These are phyloP conservation scores for Favolaschia claudopus DNA, from an alignment of 768 basidiomycete genomes.

Conservation along the genomic window DNA sequence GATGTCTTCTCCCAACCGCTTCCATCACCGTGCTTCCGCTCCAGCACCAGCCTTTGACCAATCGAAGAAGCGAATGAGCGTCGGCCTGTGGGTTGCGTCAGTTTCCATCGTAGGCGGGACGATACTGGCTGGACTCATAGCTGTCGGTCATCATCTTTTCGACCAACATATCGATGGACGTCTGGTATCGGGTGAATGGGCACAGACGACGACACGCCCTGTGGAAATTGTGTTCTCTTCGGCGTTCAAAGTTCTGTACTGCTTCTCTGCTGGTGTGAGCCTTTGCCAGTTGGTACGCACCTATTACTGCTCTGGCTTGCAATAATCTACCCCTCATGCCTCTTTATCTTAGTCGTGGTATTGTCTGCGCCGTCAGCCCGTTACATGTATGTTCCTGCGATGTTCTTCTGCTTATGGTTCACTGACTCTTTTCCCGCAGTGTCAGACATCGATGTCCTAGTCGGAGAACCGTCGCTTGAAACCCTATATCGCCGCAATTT, in stretches of 20 bases:
- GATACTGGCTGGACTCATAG: not conserved
- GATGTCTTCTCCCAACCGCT: no score
- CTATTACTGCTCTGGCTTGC: not conserved
- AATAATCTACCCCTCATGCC: not conserved
- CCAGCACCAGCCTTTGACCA: no score
- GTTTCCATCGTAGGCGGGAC: not conserved
- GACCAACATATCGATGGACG: not conserved
- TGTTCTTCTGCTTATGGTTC: no score
- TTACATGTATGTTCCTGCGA: not conserved
- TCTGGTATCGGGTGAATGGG: not conserved
- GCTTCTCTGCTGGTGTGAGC: conserved; percentile 1
- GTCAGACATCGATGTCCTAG: not conserved
- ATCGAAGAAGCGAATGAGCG: not conserved
- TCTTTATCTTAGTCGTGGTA: not conserved
- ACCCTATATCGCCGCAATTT: not conserved
- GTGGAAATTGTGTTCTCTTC: not conserved
- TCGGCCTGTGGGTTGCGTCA: not conserved
- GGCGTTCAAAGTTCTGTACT: not conserved
- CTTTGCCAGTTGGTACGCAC: not conserved
- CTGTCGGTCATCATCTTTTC: not conserved
- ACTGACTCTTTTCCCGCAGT: not conserved
- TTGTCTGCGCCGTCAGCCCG: not conserved
- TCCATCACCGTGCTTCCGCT: no score
- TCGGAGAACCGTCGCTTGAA: not conserved
- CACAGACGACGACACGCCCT: conserved; percentile 1